phyloP scores from a whole-genome alignment of 306 rosid species.

The Inga oerstediana region DNA sequence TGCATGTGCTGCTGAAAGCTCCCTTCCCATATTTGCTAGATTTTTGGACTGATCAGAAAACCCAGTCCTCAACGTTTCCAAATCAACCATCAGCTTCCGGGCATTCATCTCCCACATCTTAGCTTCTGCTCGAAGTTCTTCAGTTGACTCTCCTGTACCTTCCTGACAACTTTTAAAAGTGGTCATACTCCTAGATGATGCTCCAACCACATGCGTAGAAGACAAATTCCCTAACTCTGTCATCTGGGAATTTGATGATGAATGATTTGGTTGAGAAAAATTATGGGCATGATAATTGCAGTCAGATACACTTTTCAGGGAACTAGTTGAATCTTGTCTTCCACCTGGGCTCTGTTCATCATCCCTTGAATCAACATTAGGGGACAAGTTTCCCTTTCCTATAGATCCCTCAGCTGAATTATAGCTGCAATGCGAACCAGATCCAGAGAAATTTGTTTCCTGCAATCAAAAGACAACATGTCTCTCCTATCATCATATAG shows the following conservation, averaged over 20 bases:
- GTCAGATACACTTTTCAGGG: conserved; percentile 45
- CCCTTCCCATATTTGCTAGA: conserved; percentile 50
- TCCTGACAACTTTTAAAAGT: conserved; percentile 43
- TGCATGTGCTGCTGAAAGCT: conserved; percentile 59
- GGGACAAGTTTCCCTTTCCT: conserved; percentile 42
- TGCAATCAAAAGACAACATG: conserved; percentile 35
- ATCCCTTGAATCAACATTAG: conserved; percentile 28
- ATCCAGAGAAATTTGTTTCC: conserved; percentile 51
- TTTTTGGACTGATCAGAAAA: conserved; percentile 64
- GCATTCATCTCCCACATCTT: conserved; percentile 96
- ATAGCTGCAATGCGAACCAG: conserved; percentile 44
- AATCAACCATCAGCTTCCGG: conserved; percentile 76
- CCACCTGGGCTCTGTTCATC: conserved; percentile 36
- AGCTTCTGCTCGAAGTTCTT: conserved; percentile 88
- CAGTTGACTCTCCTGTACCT: conserved; percentile 54
- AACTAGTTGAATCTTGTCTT: conserved; percentile 41
- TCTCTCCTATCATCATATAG: conserved; percentile 21
- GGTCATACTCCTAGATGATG: conserved; percentile 32
- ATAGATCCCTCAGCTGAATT: conserved; percentile 46
- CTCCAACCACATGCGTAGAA: conserved; percentile 30
- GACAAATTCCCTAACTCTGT: conserved; percentile 9
- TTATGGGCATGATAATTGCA: conserved; percentile 27
- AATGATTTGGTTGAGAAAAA: conserved; percentile 33
- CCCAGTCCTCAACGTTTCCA: conserved; percentile 64
- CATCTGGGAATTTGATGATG: conserved; percentile 34